A percentile compares a stretch with the other conserved stretches of the same genome.
Conservation (phyloP, 2,329 filamentous ascomycete genomes). For the Claviceps paspali region DNA sequence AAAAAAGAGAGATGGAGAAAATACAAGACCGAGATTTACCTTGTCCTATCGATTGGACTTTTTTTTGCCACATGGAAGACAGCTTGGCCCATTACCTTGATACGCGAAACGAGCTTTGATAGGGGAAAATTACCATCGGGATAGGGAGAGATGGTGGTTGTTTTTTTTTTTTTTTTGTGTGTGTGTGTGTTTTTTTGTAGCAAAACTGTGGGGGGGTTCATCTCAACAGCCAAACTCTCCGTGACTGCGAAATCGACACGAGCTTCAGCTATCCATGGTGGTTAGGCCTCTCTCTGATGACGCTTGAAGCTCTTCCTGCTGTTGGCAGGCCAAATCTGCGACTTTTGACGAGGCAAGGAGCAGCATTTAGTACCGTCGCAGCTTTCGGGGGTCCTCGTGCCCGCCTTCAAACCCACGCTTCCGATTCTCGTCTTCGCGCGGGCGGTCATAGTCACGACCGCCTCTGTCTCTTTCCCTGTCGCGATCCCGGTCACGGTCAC, state of each 20-base stretch:
- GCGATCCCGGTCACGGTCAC: conserved; percentile 33
- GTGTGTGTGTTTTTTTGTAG: no score
- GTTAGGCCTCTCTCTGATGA: neutral
- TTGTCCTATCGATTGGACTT: neutral
- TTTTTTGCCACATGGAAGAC: neutral
- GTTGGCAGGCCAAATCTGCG: neutral
- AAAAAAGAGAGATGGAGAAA: conserved; percentile 1
- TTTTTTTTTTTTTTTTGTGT: no score
- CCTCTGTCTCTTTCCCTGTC: conserved; percentile 16
- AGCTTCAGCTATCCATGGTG: neutral
- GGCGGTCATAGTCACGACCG: conserved; percentile 31
- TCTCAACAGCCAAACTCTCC: neutral
- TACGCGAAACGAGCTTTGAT: neutral
- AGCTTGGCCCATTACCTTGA: conserved; percentile 1
- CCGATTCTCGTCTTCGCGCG: conserved; percentile 41
- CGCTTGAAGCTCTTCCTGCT: neutral
- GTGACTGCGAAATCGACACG: neutral
- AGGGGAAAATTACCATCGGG: neutral
- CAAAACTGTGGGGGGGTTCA: neutral
- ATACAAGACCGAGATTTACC: conserved; percentile 1
- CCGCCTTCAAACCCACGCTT: conserved; percentile 63
- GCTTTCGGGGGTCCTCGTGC: conserved; percentile 62
- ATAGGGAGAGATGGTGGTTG: no score
- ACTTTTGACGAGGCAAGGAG: neutral
- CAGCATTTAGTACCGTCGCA: conserved; percentile 42